Base-by-base conservation (phyloP, 202 grass and related monocot species). In the Saccharum hybrid region DNA sequence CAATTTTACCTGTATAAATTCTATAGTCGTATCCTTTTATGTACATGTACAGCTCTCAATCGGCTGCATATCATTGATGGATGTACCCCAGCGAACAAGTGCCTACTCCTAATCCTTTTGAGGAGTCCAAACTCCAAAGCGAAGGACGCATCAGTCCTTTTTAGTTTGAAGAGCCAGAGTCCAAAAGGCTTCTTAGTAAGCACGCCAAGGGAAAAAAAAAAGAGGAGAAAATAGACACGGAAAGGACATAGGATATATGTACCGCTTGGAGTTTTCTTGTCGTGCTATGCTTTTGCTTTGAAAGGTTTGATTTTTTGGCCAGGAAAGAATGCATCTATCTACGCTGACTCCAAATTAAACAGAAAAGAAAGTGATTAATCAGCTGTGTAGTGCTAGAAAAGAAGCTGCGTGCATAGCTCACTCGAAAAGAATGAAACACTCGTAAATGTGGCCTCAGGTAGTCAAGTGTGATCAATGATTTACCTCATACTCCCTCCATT, bases 261-360 rank as follows among this genome's bases (percentile, higher is more conserved):
- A 72, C 23, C 28, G 4, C 48, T 11, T 54, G 6, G 5, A 38
- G 7, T 56, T 75, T 68, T 23, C 13, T 73, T 9, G 12, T 16
- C 39, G 56, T 70, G 28, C 39, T 26, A n/a, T 8, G 8, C 42
- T 77, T 77, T 15, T 31, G 71, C 8, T 69, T 60, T 48, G 45
- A 86, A 81, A 75, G 63, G 21, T 49, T 51, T 63, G 83, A 71
- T 49, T 21, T 40, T 66, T 38, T n/a, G 28, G 41, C 41, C 65
- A 71, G 54, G 7, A 7, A 74, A 57, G 33, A 42, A 62, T 51
- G 22, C 31, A 31, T 45, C 9, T 8, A 21, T 68, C 9, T 4
- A 15, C 59, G 38, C 38, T 5, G 34, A 45, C 79, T 64, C 65
- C 7, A 57, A 21, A 49, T 49, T 3, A 52, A 30, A n/a, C 52